phyloP scores from a whole-genome alignment of 2,329 filamentous ascomycete species.

The Alternaria incomplexa region DNA sequence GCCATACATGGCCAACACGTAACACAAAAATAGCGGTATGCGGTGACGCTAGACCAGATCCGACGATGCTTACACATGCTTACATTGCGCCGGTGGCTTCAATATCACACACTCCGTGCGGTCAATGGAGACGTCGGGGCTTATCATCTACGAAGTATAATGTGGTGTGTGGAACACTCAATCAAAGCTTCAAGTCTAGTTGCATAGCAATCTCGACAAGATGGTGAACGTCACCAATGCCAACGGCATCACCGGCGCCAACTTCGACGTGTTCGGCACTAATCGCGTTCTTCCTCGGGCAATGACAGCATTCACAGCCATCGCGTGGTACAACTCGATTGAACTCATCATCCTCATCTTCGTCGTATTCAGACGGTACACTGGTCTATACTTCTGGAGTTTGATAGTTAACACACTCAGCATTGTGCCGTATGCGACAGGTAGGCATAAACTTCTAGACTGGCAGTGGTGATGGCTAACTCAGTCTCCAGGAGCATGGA shows the following conservation, averaged over 20 bases:
- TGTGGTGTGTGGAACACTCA: background rate
- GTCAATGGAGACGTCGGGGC: background rate
- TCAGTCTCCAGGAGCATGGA: conserved; percentile 6
- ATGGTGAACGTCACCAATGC: background rate
- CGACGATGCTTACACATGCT: conserved; percentile 1
- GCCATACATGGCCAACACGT: background rate
- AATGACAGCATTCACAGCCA: conserved; percentile 16
- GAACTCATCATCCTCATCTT: conserved; percentile 24
- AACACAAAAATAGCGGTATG: background rate
- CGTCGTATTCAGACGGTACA: conserved; percentile 18
- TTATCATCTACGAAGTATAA: background rate
- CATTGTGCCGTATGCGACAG: conserved; percentile 14
- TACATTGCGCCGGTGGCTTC: background rate
- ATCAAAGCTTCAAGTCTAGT: background rate
- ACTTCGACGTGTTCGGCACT: conserved; percentile 13
- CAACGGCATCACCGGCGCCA: conserved; percentile 9
- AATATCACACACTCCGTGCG: background rate
- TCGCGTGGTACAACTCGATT: conserved; percentile 27
- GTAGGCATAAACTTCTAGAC: background rate
- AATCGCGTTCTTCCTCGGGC: conserved; percentile 7
- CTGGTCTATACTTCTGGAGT: conserved; percentile 25
- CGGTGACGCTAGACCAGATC: background rate
- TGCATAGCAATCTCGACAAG: background rate
- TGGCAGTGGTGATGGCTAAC: background rate
- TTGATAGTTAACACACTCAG: conserved; percentile 12